Evolutionary conservation across 179 eudicot species (phyloP), one percentile per base, ranked within the genome.

Genomic region (Amaranthus tricolor): DNA sequence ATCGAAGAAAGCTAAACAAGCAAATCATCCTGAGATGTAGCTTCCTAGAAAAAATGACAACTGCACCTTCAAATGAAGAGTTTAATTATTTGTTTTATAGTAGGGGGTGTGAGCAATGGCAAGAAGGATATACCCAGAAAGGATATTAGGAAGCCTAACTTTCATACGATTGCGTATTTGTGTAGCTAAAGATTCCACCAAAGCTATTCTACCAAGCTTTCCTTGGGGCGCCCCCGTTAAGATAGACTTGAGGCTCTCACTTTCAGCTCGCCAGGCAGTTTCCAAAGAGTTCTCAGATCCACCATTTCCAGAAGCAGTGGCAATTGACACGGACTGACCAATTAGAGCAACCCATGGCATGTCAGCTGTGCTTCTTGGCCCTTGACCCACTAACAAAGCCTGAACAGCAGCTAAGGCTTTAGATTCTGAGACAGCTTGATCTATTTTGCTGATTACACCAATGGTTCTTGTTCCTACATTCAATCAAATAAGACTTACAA

Each of bases 191-290:
- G 98, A 81, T 78, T 94, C 99, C 70, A 96, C 97, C 84, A 96
- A 88, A 73, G 99, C 94, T 74, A 96, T 55, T 77, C 99, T 88
- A 56, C 99, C 98, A 75, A 96, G 97, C 89, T 91, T 96, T 79
- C 73, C 86, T 78, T 89, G 98, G 68, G 99, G 98, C 74, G 97
- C 94, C 70, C 95, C 93, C 6, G 96, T 89, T 65, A 96, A 77
- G 48, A 91, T 96, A 49, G 99, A 96, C 84, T 96, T 96, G n/a
- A 96, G 85, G 66, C 97, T 91, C 84, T 96, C 99, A 83, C 89
- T 94, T 88, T 96, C 99, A 76, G 97, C 99, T 68, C 91, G 90
- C 99, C 98, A 96, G 74, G 99, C 99, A 77, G 97, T 90, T 84
- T 94, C 98, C 55, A 96, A 78, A 45, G 99, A 91, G 86, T 82